These are phyloP conservation scores for Leucoagaricus sp. DNA, from an alignment of 1,284 basidiomycete species.

Conservation along the genomic window DNA sequence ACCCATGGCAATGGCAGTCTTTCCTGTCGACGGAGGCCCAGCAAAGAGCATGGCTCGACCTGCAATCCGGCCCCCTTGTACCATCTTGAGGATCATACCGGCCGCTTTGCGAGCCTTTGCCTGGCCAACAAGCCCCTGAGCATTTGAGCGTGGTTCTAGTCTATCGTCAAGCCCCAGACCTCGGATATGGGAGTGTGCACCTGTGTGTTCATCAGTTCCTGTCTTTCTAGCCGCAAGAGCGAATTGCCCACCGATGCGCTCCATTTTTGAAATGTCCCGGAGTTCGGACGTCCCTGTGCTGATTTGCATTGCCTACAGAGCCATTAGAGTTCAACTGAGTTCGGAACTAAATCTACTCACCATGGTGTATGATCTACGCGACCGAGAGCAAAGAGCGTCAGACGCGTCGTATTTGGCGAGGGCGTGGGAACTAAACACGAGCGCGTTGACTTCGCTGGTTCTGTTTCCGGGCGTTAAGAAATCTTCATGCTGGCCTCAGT, in stretches of 20 bases:
- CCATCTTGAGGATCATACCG: conserved; percentile 97
- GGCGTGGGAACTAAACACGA: conserved; percentile 27
- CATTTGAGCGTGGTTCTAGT: conserved; percentile 85
- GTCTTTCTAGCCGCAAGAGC: conserved; percentile 2
- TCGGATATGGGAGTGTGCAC: conserved; percentile 97
- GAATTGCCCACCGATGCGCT: conserved; percentile 78
- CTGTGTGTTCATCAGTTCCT: conserved; percentile 38
- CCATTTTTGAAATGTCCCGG: conserved; percentile 93
- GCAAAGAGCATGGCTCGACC: conserved; percentile 96
- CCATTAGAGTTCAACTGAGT: neutral
- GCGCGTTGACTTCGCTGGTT: conserved; percentile 2
- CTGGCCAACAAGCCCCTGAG: conserved; percentile 98
- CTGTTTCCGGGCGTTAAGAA: neutral
- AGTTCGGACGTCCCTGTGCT: conserved; percentile 74
- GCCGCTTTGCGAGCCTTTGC: conserved; percentile 94
- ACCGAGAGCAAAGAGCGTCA: neutral
- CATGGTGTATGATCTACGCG: conserved; percentile 20
- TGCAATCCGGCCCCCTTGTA: conserved; percentile 93
- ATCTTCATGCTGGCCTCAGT: conserved; percentile 33
- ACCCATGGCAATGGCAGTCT: conserved; percentile 98
- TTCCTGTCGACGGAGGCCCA: conserved; percentile 94
- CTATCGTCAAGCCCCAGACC: conserved; percentile 92
- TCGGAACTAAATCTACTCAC: conserved; percentile 17
- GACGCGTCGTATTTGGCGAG: conserved; percentile 18
- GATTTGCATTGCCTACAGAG: conserved; percentile 62